These are phyloP conservation scores for Skeletonema grethae DNA, from an alignment of 108 stramenopile genomes.

Conservation along the genomic window DNA sequence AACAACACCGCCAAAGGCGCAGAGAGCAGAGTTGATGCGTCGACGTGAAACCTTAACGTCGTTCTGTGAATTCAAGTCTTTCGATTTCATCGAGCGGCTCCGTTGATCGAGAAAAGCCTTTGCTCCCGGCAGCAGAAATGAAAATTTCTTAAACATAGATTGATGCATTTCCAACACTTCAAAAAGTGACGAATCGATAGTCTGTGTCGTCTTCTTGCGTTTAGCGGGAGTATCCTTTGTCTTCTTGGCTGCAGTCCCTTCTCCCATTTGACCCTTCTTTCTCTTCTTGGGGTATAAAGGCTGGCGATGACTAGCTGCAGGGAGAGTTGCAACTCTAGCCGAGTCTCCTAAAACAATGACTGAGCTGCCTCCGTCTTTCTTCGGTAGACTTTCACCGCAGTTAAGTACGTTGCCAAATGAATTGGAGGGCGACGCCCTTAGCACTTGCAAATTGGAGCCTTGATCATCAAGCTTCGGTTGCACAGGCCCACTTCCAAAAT, in stretches of 20 bases:
- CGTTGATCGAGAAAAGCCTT: constrained; percentile 48
- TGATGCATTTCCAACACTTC: constrained; percentile 56
- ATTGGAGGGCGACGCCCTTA: constrained; percentile 34
- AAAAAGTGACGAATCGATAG: constrained; percentile 48
- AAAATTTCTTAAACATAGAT: constrained; percentile 49
- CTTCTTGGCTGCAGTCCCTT: not conserved
- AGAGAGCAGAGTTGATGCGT: constrained; percentile 71
- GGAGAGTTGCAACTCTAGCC: constrained; percentile 12
- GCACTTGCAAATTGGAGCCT: constrained; percentile 25
- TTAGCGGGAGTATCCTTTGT: not conserved
- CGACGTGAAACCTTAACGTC: constrained; percentile 55
- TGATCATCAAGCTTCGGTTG: constrained; percentile 11
- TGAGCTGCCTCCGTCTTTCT: not conserved
- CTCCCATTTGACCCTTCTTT: constrained; percentile 3
- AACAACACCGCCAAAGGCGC: constrained; percentile 79
- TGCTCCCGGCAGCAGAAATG: constrained; percentile 75
- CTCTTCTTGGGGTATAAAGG: not conserved
- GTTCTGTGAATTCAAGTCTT: not conserved
- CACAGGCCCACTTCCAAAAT: constrained; percentile 18
- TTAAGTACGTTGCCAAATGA: constrained; percentile 30
- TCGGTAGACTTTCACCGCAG: not conserved
- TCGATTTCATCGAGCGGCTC: not conserved
- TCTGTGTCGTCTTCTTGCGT: constrained; percentile 18
- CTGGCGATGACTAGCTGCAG: not conserved
- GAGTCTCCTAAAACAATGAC: constrained; percentile 25